These are phyloP conservation scores for Phytophthora cajani DNA, from an alignment of 352 stramenopile genomes.

Conservation along the genomic window DNA sequence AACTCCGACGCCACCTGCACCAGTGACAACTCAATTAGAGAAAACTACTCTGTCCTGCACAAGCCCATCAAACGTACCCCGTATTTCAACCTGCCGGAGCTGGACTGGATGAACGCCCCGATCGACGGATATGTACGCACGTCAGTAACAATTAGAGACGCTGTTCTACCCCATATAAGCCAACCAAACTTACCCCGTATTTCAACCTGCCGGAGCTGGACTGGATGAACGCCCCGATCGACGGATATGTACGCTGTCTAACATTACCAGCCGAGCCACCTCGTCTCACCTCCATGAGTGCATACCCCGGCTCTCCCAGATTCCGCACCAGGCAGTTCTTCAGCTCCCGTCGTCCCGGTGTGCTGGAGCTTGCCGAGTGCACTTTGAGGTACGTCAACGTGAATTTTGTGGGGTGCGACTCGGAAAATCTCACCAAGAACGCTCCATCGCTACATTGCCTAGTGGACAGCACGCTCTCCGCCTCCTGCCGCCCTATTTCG, in stretches of 20 bases:
- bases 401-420: conserved; percentile 81
- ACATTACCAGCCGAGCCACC: conserved; percentile 17
- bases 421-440: conserved; percentile 83
- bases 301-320: conserved; percentile 53
- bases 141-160: too few relatives aligned
- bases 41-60: too few relatives aligned
- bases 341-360: conserved; percentile 54
- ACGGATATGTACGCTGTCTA: conserved; percentile 56
- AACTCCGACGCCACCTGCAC: conserved; percentile 60
- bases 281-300: conserved; percentile 50
- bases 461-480: conserved; percentile 48
- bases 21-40: neutral
- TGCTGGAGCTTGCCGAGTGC: conserved; percentile 38
- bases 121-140: conserved; percentile 69
- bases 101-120: conserved; percentile 67
- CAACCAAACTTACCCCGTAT: conserved; percentile 49
- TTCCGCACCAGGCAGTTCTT: conserved; percentile 83
- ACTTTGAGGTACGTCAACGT: conserved; percentile 83
- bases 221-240: conserved; percentile 73
- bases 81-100: conserved; percentile 59
- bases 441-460: conserved; percentile 54
- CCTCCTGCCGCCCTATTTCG: conserved; percentile 52
- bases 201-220: conserved; percentile 63
- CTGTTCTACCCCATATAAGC: neutral
- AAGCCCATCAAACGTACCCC: conserved; percentile 43